Evolutionary conservation across 1,139 yeast species (phyloP), one percentile per base, ranked within the genome.

Genomic region (Pichia sp.): DNA sequence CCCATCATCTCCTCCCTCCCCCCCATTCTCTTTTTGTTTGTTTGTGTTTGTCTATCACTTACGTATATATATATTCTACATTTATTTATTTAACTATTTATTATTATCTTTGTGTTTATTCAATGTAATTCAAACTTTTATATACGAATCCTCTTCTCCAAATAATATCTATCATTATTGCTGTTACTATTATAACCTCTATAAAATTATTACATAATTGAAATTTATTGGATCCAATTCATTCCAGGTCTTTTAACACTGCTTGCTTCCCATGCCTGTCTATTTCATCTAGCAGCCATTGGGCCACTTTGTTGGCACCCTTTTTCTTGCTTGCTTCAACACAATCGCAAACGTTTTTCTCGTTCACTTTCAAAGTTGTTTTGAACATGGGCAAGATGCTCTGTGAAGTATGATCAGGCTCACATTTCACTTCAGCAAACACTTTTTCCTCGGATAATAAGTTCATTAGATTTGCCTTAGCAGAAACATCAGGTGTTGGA

Each of bases 241-340:
- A 46, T 46, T 24, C 38, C 9, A 52, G 24, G n/a, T 53, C 57
- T 5, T 48, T 36, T 16, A 58, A 60, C 1, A 67, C 61, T 12
- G 57, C 59, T 3, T 51, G 51, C 20, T 50, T 45, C 0, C 61
- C 61, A 46, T 51, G 48, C 2, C 41, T 43, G 6, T 40, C 27
- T 4, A 53, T 44, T 29, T 74, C 65, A 47, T 74, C 71, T 49
- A 79, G 63, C 12, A 80, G 64, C 30, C 76, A 73, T 67, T 73
- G 74, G 2, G 84, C 83, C 27, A 80, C 81, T 55, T 75, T 67
- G 4, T 78, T 74, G 67, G 74, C 72, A 2, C 80, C 81, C 55
- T 66, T 72, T 58, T 75, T 77, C 60, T 78, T 78, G 44, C 75
- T 73, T n/a, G 62, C 63, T 55, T 77, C 81, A 40, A 61, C 61